Conservation (phyloP, 2,329 filamentous ascomycete species). For the Daldinia sp. region DNA sequence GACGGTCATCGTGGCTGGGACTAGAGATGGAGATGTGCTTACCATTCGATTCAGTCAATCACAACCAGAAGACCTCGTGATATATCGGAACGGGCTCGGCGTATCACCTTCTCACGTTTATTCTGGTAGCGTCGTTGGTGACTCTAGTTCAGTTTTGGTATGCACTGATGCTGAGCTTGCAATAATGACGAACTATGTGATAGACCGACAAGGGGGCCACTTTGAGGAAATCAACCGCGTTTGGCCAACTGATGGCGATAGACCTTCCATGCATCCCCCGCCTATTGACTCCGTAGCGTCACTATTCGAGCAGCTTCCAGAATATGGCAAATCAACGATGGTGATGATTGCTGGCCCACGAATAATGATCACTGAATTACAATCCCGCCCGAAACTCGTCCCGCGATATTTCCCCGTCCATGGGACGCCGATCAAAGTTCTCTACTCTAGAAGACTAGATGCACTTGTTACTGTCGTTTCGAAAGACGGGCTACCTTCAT, state of each 20-base stretch:
- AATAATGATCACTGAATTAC: constrained; percentile 63
- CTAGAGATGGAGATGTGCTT: constrained; percentile 61
- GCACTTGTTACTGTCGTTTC: constrained; percentile 63
- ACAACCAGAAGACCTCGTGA: constrained; percentile 28
- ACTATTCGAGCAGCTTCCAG: constrained; percentile 52
- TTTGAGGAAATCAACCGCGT: constrained; percentile 56
- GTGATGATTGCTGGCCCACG: constrained; percentile 59
- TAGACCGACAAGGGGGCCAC: constrained; percentile 20
- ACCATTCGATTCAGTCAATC: constrained; percentile 45
- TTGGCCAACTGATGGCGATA: constrained; percentile 60
- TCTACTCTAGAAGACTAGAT: constrained; percentile 63
- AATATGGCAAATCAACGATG: constrained; percentile 53
- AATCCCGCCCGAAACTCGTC: constrained; percentile 46
- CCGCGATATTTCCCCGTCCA: constrained; percentile 41
- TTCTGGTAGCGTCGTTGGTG: constrained; percentile 48
- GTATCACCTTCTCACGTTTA: constrained; percentile 42
- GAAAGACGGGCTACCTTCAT: constrained; percentile 53
- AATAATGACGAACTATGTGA: constrained; percentile 37
- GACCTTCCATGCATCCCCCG: constrained; percentile 56
- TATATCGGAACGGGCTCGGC: constrained; percentile 40
- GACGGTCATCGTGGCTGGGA: constrained; percentile 55
- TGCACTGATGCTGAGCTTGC: constrained; percentile 45
- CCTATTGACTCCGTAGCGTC: constrained; percentile 58
- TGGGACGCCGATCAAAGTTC: constrained; percentile 59
- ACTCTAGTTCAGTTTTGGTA: constrained; percentile 56